Evolutionary conservation across 192 early-diverging fungal genomes (phyloP), one percentile per base, ranked within the genome.

Genomic region (Backusella parvicylindrica): DNA sequence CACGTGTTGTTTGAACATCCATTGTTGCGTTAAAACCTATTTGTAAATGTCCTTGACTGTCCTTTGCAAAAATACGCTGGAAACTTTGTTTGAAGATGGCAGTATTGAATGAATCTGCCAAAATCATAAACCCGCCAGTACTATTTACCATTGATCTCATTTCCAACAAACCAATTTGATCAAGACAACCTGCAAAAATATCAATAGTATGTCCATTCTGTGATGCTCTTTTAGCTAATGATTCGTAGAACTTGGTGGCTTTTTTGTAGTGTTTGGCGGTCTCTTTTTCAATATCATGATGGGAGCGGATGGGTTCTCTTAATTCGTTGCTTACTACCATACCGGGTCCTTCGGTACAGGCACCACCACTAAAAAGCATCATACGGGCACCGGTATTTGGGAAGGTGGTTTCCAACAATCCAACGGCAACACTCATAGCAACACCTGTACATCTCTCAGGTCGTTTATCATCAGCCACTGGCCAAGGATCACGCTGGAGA

Each of bases 31-130:
- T 99, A 87, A 98, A 99, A 21, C 95, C 98, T 93, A 98, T 96
- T 81, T 92, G 89, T 79, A 99, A 86, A 73, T 91, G 86, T 8
- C 94, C 96, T 68, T 93, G 88, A 21, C 77, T 87, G 77, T 99
- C 97, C 85, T 97, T 98, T 75, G 90, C 89, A 83, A 99, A 97
- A 41, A 98, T 74, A 43, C 95, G 89, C 78, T 97, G 93, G 88
- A 98, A 98, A 74, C 95, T 95, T 84, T 98, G 94, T 86, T 98
- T 99, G 90, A 99, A 99, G 64, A 99, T 95, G 18, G 92, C 84
- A 28, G 93, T 97, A 64, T 90, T 95, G 86, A 98, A 99, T 68
- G 96, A 95, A 83, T 99, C 98, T 2, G 97, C 90, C 31, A 99
- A 86, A 67, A 97, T 93, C 91, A 99, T 98, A 77, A 84, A 88